Base-by-base conservation (phyloP, 2,329 filamentous ascomycete genomes). In the Lojkania enalia region DNA sequence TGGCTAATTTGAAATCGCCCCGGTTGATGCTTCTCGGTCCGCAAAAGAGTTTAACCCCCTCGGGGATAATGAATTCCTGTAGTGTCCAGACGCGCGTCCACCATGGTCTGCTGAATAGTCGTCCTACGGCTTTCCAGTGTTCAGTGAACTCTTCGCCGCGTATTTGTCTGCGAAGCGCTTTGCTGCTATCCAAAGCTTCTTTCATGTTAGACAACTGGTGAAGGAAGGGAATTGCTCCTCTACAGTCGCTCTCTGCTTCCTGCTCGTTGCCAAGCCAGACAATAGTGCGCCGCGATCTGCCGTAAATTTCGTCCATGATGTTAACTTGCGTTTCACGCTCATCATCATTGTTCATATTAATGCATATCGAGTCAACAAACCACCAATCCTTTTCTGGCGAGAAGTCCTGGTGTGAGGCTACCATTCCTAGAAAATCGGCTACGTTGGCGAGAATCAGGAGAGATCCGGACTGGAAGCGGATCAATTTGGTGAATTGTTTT, bases 251-350 rank as follows among this genome's bases (percentile, higher is more conserved):
- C 7, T 35, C 42, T 12, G 39, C 35, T 20, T 60, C 56, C 21
- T 32, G 21, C 21, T 58, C 54, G 33, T 60, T 45, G 11, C 58
- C 60, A 3, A 63, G 51, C 63, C 63, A 67, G 0, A 67, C 35
- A 1, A 63, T 51, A 2, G 52, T 54, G 44, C 52, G 48, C 16
- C 25, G 51, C 1, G 60, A 48, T 33, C 41, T 49, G 30, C 45
- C 55, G 40, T 65, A 68, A 14, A 68, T 64, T 1, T 62, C 47
- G 4, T 57, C 57, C 63, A 67, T 66, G 25, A 68, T 58, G n/a
- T 51, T 54, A 12, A 67, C 58, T 32, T 68, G 64, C 21, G 49
- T 31, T n/a, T 54, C 57, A 13, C 58, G 53, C 44, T 68, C 60
- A 14, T 51, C 20, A 3, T 44, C 39, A 45, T 66, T 55, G 6